These are phyloP conservation scores for Ceratocystis huliohia DNA, from an alignment of 2,329 filamentous ascomycete genomes.

Conservation along the genomic window DNA sequence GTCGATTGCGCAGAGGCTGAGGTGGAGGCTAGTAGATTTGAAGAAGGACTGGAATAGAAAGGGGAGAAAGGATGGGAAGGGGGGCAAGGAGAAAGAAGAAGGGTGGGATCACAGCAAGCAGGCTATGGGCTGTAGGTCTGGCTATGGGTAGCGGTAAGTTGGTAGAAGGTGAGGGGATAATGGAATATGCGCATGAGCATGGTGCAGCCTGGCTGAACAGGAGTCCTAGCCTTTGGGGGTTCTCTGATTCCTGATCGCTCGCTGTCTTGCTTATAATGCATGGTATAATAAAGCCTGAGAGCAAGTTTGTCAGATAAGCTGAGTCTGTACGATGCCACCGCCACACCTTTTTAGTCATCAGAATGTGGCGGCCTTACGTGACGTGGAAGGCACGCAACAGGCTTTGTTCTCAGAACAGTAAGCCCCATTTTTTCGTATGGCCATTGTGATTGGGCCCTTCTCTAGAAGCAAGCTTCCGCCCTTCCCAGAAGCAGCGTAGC, in stretches of 20 bases:
- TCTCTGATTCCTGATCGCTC: neutral
- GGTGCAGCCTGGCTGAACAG: neutral
- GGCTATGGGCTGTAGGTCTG: neutral
- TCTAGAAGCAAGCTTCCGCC: too few relatives aligned
- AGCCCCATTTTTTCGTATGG: neutral
- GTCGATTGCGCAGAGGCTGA: slow-evolving; percentile 1
- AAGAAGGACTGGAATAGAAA: slow-evolving; percentile 1
- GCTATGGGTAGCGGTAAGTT: too few relatives aligned
- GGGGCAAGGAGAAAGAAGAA: neutral
- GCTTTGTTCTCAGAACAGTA: neutral
- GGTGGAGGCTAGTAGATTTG: neutral
- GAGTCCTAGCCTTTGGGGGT: neutral
- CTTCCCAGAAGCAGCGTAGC: too few relatives aligned
- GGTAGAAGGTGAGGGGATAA: neutral
- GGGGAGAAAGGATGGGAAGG: neutral
- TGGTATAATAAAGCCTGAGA: too few relatives aligned
- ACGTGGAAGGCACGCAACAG: too few relatives aligned
- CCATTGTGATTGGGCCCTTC: neutral
- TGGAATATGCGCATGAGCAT: neutral
- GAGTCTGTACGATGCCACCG: too few relatives aligned
- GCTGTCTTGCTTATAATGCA: too few relatives aligned
- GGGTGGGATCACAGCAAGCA: neutral
- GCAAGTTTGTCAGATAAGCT: too few relatives aligned
- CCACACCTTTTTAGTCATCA: too few relatives aligned
- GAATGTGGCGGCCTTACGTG: too few relatives aligned